Evolutionary conservation across 2,329 filamentous ascomycete genomes (phyloP), one percentile per base, ranked within the genome.

Genomic region (Alternaria longipes): DNA sequence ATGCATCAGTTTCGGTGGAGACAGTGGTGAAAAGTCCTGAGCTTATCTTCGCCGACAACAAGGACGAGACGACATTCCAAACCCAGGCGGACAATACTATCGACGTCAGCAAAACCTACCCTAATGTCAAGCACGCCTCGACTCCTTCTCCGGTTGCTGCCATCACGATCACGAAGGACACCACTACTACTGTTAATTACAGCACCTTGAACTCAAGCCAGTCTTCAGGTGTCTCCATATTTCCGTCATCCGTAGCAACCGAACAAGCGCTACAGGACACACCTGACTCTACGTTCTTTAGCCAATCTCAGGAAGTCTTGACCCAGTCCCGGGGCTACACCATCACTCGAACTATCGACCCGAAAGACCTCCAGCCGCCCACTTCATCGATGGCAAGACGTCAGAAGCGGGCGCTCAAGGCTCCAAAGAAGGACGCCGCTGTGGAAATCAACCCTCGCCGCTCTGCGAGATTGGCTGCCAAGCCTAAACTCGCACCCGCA

Each of bases 151-250:
- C 34, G 6, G 3, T 30, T 7, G 28, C 28, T 9, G 20, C 45
- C 0, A 22, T 49, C 11, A 34, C 18, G 1, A 14, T 16, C 7
- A 40, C 36, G n/a, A 11, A 22, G 8, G 18, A 32, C 28, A 7
- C 0, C 28, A 5, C 12, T 4, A 5, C 18, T 11, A 28, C 14
- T 5, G 14, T 7, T 12, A 36, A 3, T 8, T 3, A 5, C 32
- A 14, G 18, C n/a, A 22, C 18, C 5, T 28, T 34, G 18, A 36
- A 36, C 18, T 1, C n/a, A 11, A n/a, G 8, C 18, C 32, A 36
- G 2, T 34, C 45, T 0, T 22, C 28, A 4, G 9, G n/a, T 0
- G 20, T 28, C 2, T 34, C 45, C 2, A 8, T n/a, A 4, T 16
- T 9, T 9, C 18, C 9, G 7, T 34, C 18, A 0, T 49, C 28